Evolutionary conservation across 768 basidiomycete species (phyloP).

Genomic region (Amanita subjunquillea): DNA sequence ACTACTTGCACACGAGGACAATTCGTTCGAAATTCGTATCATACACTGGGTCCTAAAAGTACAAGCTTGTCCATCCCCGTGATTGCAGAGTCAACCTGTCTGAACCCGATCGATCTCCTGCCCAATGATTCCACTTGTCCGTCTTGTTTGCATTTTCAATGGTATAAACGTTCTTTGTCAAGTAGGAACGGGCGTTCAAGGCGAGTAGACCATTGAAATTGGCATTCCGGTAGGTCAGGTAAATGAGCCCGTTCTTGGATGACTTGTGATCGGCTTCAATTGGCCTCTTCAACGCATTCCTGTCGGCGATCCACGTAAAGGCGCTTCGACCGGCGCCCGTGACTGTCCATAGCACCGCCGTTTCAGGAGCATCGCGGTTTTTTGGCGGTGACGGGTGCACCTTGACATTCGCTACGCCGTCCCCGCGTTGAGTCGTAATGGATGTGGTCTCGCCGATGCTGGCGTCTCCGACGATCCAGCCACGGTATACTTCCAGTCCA

Average conservation of each 20-base stretch:
- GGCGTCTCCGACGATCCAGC: slow-evolving; percentile 53
- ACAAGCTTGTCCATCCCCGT: slow-evolving; percentile 37
- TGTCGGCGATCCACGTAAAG: slow-evolving; percentile 31
- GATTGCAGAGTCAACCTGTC: slow-evolving; percentile 31
- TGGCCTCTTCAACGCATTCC: slow-evolving; percentile 27
- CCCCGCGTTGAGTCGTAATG: slow-evolving; percentile 39
- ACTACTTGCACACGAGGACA: background rate
- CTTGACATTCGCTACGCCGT: slow-evolving; percentile 38
- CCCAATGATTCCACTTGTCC: slow-evolving; percentile 31
- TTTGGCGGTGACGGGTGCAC: slow-evolving; percentile 29
- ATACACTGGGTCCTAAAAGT: slow-evolving; percentile 22
- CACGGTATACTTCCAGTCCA: slow-evolving; percentile 36
- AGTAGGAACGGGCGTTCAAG: slow-evolving; percentile 31
- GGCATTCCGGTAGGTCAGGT: slow-evolving; percentile 43
- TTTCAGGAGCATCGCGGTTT: slow-evolving; percentile 20
- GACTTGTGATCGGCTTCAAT: slow-evolving; percentile 39
- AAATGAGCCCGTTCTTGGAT: slow-evolving; percentile 40
- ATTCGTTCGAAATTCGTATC: background rate
- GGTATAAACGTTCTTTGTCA: slow-evolving; percentile 5
- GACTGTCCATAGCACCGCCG: slow-evolving; percentile 31
- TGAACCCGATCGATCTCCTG: slow-evolving; percentile 25
- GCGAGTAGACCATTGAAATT: slow-evolving; percentile 38
- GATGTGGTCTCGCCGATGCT: slow-evolving; percentile 29
- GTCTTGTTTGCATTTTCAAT: slow-evolving; percentile 6
- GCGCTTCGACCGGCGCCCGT: slow-evolving; percentile 47